A percentile compares a stretch with the other conserved stretches of the same genome.
Conservation (phyloP, 371 early-diverging fungal species). For the Gilbertella persicaria region DNA sequence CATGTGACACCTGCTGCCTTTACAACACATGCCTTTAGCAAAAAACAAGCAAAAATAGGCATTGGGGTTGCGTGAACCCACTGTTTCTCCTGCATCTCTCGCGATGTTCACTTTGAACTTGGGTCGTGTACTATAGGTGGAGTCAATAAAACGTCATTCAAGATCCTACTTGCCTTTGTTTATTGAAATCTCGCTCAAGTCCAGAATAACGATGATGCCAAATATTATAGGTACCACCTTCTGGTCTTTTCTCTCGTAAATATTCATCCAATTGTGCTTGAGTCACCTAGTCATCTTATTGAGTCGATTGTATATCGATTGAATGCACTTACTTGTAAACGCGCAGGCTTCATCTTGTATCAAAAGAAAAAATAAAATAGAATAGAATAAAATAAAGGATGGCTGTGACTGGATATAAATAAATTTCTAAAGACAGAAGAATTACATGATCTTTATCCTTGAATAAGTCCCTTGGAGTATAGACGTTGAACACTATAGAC, state of each 20-base stretch:
- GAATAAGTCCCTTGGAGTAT: no score
- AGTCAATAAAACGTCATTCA: neutral
- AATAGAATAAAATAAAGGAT: neutral
- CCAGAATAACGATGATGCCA: constrained; percentile 77
- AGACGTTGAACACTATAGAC: no score
- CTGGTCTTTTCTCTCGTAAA: constrained; percentile 40
- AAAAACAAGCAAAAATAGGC: constrained; percentile 82
- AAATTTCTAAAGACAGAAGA: no score
- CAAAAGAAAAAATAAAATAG: neutral
- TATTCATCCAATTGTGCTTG: constrained; percentile 47
- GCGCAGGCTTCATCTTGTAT: constrained; percentile 23
- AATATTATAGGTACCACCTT: constrained; percentile 73
- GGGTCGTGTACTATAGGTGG: constrained; percentile 53
- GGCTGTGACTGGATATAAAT: no score
- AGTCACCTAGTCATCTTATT: constrained; percentile 29
- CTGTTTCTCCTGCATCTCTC: constrained; percentile 76
- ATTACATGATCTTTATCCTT: no score
- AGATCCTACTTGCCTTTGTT: constrained; percentile 30
- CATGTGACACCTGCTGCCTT: constrained; percentile 69
- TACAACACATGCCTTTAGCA: constrained; percentile 82
- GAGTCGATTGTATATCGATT: neutral
- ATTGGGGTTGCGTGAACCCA: constrained; percentile 61
- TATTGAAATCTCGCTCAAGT: constrained; percentile 46
- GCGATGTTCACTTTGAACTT: constrained; percentile 64
- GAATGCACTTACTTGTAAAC: constrained; percentile 24